Conservation (phyloP, 1,284 basidiomycete species). For the Somion occarium region DNA sequence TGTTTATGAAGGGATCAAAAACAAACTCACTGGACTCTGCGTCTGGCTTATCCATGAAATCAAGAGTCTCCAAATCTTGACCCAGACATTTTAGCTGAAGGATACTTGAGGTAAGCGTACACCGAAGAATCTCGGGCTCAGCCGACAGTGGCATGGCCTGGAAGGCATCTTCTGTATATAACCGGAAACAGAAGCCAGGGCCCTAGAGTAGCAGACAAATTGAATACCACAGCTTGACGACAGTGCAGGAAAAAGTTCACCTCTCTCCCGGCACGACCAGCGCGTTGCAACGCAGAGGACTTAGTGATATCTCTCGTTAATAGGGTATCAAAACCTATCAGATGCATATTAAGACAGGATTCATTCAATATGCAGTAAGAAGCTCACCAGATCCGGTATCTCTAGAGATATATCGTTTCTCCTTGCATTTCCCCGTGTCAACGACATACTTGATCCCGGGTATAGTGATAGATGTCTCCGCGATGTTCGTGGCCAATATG, state of each 20-base stretch:
- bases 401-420: constrained; percentile 79
- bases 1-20: background rate
- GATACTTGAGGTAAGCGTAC: constrained; percentile 77
- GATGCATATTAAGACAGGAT: background rate
- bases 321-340: constrained; percentile 82
- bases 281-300: constrained; percentile 81
- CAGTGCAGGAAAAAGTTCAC: constrained; percentile 30
- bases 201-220: constrained; percentile 39
- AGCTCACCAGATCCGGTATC: constrained; percentile 60
- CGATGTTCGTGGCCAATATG: constrained; percentile 93
- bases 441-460: constrained; percentile 95
- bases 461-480: constrained; percentile 98
- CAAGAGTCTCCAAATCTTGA: constrained; percentile 72
- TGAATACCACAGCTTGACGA: background rate
- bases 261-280: constrained; percentile 91
- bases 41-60: constrained; percentile 84
- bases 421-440: constrained; percentile 93
- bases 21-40: constrained; percentile 53
- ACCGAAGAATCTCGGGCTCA: constrained; percentile 86
- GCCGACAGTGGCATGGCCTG: constrained; percentile 59
- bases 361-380: background rate
- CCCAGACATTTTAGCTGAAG: constrained; percentile 83
- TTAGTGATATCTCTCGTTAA: constrained; percentile 84
- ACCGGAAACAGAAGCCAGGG: constrained; percentile 78
- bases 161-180: constrained; percentile 84